Base-by-base conservation (phyloP, 2,329 filamentous ascomycete species). In the Colletotrichum scovillei region DNA sequence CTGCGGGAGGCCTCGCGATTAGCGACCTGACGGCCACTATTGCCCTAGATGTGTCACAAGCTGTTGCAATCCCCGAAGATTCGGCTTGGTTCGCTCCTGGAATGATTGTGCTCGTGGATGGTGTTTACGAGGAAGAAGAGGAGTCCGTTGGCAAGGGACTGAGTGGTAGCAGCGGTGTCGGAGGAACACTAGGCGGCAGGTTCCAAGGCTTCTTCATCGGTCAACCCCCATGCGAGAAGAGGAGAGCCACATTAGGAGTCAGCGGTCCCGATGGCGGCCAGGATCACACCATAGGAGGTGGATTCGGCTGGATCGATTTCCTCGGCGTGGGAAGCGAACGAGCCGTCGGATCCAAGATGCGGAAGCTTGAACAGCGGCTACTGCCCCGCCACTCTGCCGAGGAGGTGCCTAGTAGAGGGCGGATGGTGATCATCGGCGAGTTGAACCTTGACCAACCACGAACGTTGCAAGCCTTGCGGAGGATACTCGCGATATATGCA, bases 241-340 rank as follows among this genome's bases (percentile, higher is more conserved):
- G 97, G 52, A 91, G 92, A 63, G 89, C 91, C 14, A 97, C 95
- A 0, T 86, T 98, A 4, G 95, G 95, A 11, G 90, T 93, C 63
- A 90, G 87, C 68, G 89, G 87, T 19, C 87, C 85, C 2, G 89
- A 91, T 26, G 86, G 87, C n/a, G 87, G 88, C 12, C 83, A 86
- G 24, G 88, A 90, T 72, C 86, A 90, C 74, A 91, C 90, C 52
- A 90, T 93, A 55, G 93, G 92, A 32, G 94, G 94, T 71, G 94
- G 94, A 0, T 98, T 98, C 79, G 97, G 97, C 56, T 99, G 97
- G 95, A 95, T 98, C 66, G 97, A 98, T 81, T 99, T 98, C 79
- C 87, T 98, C 1, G 97, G 96, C 6, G 90, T 97, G 1, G 96
- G 96, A 46, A 97, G 95, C 78, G 95, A 98, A 81, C 92, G 95